Evolutionary conservation across 106 monocot genomes (phyloP).

Genomic region (Xerophyta viscosa): DNA sequence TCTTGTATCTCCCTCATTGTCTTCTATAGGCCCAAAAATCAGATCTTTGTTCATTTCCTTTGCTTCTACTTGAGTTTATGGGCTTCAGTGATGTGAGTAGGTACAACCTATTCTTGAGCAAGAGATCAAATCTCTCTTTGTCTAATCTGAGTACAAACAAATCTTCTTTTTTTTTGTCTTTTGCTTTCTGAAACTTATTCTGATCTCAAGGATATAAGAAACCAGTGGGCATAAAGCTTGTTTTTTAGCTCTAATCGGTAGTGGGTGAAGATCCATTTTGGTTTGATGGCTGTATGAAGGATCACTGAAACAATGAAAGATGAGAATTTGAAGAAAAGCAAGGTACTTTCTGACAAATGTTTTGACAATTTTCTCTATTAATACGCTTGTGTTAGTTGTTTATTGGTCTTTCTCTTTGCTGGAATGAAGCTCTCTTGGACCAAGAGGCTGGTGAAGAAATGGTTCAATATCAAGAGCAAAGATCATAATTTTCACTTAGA

Average conservation of each 20-base stretch:
- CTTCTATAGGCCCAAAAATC: background rate
- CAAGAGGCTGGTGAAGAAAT: constrained; percentile 60
- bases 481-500: constrained; percentile 61
- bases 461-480: no score
- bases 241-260: background rate
- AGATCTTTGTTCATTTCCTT: background rate
- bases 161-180: background rate
- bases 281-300: constrained; percentile 15
- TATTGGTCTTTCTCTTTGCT: constrained; percentile 1
- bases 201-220: no score
- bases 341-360: constrained; percentile 30
- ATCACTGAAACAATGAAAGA: constrained; percentile 62
- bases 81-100: no score
- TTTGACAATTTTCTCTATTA: constrained; percentile 3
- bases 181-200: background rate
- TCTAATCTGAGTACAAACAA: background rate
- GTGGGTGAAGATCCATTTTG: background rate
- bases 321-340: constrained; percentile 70
- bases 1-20: background rate
- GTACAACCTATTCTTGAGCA: no score
- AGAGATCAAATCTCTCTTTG: background rate
- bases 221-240: background rate
- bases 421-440: constrained; percentile 64
- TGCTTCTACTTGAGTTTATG: background rate
- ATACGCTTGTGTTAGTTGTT: background rate